Conservation (phyloP, 495 filamentous ascomycete genomes). For the Zalerion maritima region DNA sequence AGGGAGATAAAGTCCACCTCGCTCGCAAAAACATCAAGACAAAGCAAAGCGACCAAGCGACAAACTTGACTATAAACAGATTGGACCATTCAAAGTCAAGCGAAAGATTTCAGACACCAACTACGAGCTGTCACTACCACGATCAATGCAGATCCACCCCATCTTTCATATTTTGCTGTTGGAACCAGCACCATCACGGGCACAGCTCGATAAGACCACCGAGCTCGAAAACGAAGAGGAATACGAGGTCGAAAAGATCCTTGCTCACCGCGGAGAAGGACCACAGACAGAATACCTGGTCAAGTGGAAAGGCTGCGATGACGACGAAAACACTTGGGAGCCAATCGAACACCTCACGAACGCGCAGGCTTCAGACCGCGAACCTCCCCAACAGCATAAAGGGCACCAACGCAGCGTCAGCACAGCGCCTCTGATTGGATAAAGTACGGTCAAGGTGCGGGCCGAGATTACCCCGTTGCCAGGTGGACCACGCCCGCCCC, state of each 20-base stretch:
- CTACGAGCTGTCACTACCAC: conserved; percentile 6
- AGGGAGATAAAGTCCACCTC: conserved; percentile 19
- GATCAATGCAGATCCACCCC: conserved; percentile 2
- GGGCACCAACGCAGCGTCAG: too few species aligned
- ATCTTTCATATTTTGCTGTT: conserved; percentile 7
- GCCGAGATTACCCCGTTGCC: too few species aligned
- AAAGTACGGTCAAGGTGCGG: too few species aligned
- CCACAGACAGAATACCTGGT: too few species aligned
- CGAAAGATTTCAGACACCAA: conserved; percentile 3
- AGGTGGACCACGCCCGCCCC: too few species aligned
- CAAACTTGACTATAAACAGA: conserved; percentile 17
- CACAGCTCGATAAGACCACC: conserved; percentile 3
- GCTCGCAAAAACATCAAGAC: conserved; percentile 17
- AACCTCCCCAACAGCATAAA: too few species aligned
- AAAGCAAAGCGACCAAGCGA: conserved; percentile 15
- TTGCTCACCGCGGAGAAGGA: too few species aligned
- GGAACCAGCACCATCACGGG: conserved; percentile 1
- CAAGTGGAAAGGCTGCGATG: neutral
- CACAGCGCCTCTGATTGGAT: too few species aligned
- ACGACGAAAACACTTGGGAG: conserved; percentile 1
- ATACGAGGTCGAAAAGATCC: conserved; percentile 6
- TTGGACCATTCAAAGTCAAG: conserved; percentile 14
- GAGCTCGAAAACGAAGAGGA: conserved; percentile 4
- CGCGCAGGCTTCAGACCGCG: too few species aligned
- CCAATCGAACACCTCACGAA: too few species aligned